These are phyloP conservation scores for Cajanus cajan DNA, from an alignment of 306 rosid species.

Conservation along the genomic window DNA sequence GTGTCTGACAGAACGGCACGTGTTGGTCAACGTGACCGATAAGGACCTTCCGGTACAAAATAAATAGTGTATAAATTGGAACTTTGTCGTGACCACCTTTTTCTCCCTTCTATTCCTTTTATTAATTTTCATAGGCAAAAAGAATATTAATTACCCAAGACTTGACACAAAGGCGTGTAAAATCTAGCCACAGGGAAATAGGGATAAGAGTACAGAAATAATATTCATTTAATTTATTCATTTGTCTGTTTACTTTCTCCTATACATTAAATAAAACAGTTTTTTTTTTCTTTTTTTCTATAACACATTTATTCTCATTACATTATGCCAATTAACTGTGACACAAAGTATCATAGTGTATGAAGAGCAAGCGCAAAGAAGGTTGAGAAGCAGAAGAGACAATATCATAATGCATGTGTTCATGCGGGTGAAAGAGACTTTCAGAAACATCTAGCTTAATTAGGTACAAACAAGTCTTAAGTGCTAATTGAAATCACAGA, in stretches of 20 bases:
- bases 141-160: not conserved
- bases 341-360: not conserved
- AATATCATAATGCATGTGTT: not conserved
- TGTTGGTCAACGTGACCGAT: too few species aligned
- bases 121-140: not conserved
- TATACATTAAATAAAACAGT: not conserved
- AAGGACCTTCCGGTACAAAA: too few species aligned
- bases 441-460: not conserved
- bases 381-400: not conserved
- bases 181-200: not conserved
- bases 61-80: not conserved
- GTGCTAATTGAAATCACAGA: not conserved
- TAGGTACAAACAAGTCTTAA: not conserved
- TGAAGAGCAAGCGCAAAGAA: not conserved
- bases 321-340: not conserved
- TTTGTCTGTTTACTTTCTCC: not conserved
- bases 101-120: not conserved
- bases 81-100: not conserved
- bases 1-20: too few species aligned
- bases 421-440: not conserved
- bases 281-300: not conserved
- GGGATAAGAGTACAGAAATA: not conserved
- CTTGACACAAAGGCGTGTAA: not conserved
- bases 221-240: not conserved
- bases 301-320: not conserved